A percentile compares a stretch with the other conserved stretches of the same genome.
Conservation (phyloP, 345 rosid species). For the Melaleuca quinquenervia region DNA sequence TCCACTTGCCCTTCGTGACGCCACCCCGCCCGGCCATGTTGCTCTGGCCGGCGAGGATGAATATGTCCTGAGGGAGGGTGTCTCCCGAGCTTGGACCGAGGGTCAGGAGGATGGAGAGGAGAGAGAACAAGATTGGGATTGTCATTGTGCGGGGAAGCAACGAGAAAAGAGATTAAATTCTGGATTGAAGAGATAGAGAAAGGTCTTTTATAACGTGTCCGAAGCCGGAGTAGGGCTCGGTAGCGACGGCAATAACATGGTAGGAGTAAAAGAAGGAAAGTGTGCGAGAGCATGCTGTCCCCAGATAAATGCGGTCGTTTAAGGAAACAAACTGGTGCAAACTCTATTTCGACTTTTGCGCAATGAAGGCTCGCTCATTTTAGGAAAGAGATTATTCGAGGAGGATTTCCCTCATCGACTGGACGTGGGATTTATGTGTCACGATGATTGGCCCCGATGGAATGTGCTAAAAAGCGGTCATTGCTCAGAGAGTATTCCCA, state of each 20-base stretch:
- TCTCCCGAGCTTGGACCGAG: not conserved
- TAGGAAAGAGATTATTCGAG: not conserved
- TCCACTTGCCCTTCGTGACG: slow-evolving; percentile 17
- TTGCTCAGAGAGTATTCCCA: no score
- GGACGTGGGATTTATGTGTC: no score
- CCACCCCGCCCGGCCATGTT: slow-evolving; percentile 48
- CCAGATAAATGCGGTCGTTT: not conserved
- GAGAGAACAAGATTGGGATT: not conserved
- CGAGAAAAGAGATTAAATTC: not conserved
- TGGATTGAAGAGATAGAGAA: not conserved
- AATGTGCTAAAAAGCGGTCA: no score
- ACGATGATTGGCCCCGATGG: no score
- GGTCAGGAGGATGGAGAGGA: not conserved
- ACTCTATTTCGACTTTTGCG: not conserved
- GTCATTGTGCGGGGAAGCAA: not conserved
- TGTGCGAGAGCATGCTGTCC: not conserved
- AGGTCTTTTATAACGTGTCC: not conserved
- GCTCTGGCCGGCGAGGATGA: slow-evolving; percentile 42
- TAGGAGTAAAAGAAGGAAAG: not conserved
- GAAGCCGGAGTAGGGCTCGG: not conserved
- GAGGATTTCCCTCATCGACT: not conserved
- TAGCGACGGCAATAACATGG: not conserved
- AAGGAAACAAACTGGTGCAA: not conserved
- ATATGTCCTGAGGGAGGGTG: slow-evolving; percentile 11
- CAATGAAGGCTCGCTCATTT: not conserved